Evolutionary conservation across 495 filamentous ascomycete species (phyloP).

Genomic region (Talaromyces nanjingensis): DNA sequence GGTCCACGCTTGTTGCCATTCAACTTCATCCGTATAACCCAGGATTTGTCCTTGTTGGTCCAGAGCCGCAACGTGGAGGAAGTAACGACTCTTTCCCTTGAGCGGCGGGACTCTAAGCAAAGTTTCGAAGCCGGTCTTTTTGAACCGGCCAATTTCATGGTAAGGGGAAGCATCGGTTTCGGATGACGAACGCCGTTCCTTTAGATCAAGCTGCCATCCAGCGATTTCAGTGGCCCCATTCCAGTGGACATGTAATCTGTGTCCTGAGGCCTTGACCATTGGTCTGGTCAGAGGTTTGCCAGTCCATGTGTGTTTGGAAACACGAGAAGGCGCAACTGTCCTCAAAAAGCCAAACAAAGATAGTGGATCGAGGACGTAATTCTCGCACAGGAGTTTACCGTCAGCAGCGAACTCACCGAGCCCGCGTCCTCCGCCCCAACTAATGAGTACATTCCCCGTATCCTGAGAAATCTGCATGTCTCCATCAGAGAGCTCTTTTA

Average conservation of each 20-base stretch:
- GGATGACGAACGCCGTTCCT: not conserved
- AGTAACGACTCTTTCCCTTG: slow-evolving; percentile 15
- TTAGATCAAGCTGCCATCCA: slow-evolving; percentile 26
- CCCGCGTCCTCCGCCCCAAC: slow-evolving; percentile 48
- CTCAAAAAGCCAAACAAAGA: slow-evolving; percentile 11
- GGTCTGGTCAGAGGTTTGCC: slow-evolving; percentile 23
- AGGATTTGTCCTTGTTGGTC: slow-evolving; percentile 25
- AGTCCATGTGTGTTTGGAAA: slow-evolving; percentile 27
- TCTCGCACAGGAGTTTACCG: slow-evolving; percentile 38
- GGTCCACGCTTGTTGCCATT: slow-evolving; percentile 6
- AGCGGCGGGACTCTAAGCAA: slow-evolving; percentile 15
- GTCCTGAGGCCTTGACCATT: slow-evolving; percentile 19
- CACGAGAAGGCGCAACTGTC: slow-evolving; percentile 19
- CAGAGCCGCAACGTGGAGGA: slow-evolving; percentile 22
- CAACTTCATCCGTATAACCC: slow-evolving; percentile 16
- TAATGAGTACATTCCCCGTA: slow-evolving; percentile 45
- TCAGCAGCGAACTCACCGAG: slow-evolving; percentile 44
- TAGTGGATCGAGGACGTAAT: slow-evolving; percentile 23
- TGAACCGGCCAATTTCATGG: slow-evolving; percentile 18
- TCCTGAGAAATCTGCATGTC: slow-evolving; percentile 48
- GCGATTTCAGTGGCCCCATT: slow-evolving; percentile 40
- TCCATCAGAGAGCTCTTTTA: slow-evolving; percentile 47
- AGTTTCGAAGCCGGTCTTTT: slow-evolving; percentile 22
- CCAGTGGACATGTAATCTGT: slow-evolving; percentile 35
- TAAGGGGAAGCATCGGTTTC: slow-evolving; percentile 7